Percentiles rank a stretch among this genome's conserved stretches.
Conservation (phyloP, 2,329 filamentous ascomycete species). For the Eutypella sp. region DNA sequence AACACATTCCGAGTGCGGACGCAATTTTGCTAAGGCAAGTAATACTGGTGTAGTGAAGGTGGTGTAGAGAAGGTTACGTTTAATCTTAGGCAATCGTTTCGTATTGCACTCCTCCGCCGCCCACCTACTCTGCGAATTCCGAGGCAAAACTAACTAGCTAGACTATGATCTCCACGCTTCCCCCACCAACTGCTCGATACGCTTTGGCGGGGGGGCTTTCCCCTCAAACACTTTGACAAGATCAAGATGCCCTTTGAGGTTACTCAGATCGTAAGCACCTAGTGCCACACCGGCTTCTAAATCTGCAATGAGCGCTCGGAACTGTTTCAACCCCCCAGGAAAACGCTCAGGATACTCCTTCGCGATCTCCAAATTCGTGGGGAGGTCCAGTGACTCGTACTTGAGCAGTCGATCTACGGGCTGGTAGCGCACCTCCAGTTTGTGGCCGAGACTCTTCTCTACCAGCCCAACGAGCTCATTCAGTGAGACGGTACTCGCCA, state of each 20-base stretch:
- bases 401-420: slow-evolving; percentile 17
- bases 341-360: slow-evolving; percentile 20
- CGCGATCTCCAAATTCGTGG: slow-evolving; percentile 22
- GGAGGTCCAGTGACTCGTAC: slow-evolving; percentile 18
- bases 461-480: slow-evolving; percentile 23
- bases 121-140: too few relatives aligned
- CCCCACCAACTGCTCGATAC: slow-evolving; percentile 13
- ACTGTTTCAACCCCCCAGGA: slow-evolving; percentile 17
- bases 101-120: too few relatives aligned
- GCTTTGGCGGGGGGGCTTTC: slow-evolving; percentile 6
- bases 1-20: too few relatives aligned
- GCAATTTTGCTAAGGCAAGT: too few relatives aligned
- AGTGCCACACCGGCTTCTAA: slow-evolving; percentile 27
- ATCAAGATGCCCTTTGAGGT: slow-evolving; percentile 12
- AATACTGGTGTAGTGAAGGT: too few relatives aligned
- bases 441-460: slow-evolving; percentile 13
- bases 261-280: slow-evolving; percentile 24
- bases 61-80: too few relatives aligned
- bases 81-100: too few relatives aligned
- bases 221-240: slow-evolving; percentile 18
- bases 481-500: slow-evolving; percentile 22
- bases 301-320: slow-evolving; percentile 24
- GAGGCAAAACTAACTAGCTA: too few relatives aligned
- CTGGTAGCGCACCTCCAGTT: slow-evolving; percentile 23
- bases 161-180: slow-evolving; percentile 11